Percentiles rank a stretch among this genome's conserved stretches.
These are phyloP conservation scores for Spongospora subterranea DNA, from an alignment of 208 protist genomes.

Conservation along the genomic window DNA sequence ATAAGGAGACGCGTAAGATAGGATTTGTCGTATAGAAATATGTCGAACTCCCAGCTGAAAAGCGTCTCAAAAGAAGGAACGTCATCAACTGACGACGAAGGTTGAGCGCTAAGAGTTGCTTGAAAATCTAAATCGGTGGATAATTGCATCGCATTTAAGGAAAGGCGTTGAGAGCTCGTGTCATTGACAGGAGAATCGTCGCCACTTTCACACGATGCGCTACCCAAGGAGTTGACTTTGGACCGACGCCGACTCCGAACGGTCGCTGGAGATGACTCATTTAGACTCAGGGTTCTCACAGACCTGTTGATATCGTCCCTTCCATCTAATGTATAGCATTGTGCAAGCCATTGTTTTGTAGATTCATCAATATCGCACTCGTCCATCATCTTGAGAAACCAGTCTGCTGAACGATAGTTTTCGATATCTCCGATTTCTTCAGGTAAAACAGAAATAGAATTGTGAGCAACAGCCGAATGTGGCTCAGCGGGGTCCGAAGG, in stretches of 20 bases:
- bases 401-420: background rate
- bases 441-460: background rate
- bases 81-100: background rate
- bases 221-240: background rate
- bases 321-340: conserved; percentile 19
- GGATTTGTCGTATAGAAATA: conserved; percentile 33
- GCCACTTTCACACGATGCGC: too few species aligned
- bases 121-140: background rate
- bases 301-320: background rate
- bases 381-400: conserved; percentile 47
- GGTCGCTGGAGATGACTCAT: background rate
- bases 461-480: conserved; percentile 8
- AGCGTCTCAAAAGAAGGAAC: background rate
- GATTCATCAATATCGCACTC: conserved; percentile 53
- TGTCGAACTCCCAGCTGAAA: conserved; percentile 44
- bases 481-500: background rate
- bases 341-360: conserved; percentile 7
- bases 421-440: background rate
- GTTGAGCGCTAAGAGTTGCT: background rate
- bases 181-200: background rate
- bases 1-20: background rate
- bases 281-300: background rate
- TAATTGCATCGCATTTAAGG: background rate
- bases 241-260: too few species aligned
- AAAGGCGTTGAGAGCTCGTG: background rate